Evolutionary conservation across 2,329 filamentous ascomycete genomes (phyloP).

Genomic region (Xylaria sp.): DNA sequence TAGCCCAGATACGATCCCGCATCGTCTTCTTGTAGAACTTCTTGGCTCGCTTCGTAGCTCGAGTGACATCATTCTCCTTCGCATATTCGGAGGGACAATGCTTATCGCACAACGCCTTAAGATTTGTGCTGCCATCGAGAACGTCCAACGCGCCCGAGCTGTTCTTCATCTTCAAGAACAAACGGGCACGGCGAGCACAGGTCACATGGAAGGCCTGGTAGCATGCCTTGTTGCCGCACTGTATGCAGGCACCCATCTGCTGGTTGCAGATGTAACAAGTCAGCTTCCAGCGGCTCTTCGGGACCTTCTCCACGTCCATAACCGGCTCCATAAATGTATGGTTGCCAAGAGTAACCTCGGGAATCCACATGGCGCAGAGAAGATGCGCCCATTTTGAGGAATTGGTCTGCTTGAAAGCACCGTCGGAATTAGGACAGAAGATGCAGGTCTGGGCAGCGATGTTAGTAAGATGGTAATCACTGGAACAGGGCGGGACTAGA

Average conservation of each 20-base stretch:
- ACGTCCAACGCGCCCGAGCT: slow-evolving; percentile 77
- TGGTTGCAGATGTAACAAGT: slow-evolving; percentile 97
- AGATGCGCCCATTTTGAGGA: slow-evolving; percentile 96
- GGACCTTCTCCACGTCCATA: slow-evolving; percentile 96
- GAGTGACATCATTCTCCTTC: slow-evolving; percentile 80
- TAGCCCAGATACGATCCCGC: slow-evolving; percentile 88
- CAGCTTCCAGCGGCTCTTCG: slow-evolving; percentile 90
- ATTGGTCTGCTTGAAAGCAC: slow-evolving; percentile 97
- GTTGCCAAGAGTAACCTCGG: slow-evolving; percentile 93
- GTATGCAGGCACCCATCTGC: slow-evolving; percentile 96
- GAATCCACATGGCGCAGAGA: slow-evolving; percentile 97
- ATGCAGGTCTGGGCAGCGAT: slow-evolving; percentile 72
- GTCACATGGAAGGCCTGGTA: slow-evolving; percentile 98
- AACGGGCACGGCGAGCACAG: slow-evolving; percentile 82
- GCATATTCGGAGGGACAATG: slow-evolving; percentile 90
- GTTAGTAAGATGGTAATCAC: slow-evolving; percentile 16
- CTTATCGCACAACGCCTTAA: slow-evolving; percentile 95
- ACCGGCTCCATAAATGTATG: slow-evolving; percentile 98
- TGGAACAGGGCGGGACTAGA: slow-evolving; percentile 6
- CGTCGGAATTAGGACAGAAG: slow-evolving; percentile 96
- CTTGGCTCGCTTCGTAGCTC: slow-evolving; percentile 80
- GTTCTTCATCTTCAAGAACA: slow-evolving; percentile 97
- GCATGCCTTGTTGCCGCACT: slow-evolving; percentile 96
- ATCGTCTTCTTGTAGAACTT: slow-evolving; percentile 89
- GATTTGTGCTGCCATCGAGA: slow-evolving; percentile 75